Evolutionary conservation across 2,329 filamentous ascomycete genomes (phyloP).

Genomic region (Lizonia empirigonia): DNA sequence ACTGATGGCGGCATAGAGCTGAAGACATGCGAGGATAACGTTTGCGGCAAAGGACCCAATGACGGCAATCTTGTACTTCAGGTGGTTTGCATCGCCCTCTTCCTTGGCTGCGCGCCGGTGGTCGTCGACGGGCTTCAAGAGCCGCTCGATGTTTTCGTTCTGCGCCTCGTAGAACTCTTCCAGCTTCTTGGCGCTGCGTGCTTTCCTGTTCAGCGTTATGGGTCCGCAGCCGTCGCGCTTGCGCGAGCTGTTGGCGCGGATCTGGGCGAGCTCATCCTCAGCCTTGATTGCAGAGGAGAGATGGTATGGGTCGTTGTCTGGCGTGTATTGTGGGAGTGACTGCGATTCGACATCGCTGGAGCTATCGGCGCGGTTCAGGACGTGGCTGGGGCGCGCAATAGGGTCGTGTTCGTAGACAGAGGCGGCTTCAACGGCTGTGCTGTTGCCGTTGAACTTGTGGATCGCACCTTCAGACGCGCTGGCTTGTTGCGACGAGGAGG

Average conservation of each 20-base stretch:
- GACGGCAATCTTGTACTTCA: conserved; percentile 74
- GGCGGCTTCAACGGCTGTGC: conserved; percentile 49
- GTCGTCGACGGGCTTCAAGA: conserved; percentile 92
- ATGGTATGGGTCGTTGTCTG: conserved; percentile 78
- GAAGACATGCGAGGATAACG: conserved; percentile 75
- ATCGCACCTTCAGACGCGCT: conserved; percentile 18
- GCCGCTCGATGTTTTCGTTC: conserved; percentile 89
- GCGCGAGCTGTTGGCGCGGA: conserved; percentile 79
- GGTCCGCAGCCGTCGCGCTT: conserved; percentile 67
- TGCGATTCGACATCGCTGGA: conserved; percentile 51
- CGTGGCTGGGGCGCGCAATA: conserved; percentile 44
- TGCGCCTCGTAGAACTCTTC: conserved; percentile 86
- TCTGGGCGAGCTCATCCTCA: conserved; percentile 73
- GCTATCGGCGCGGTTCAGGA: conserved; percentile 28
- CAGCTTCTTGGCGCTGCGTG: conserved; percentile 61
- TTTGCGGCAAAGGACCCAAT: conserved; percentile 78
- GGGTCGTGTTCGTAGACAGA: conserved; percentile 41
- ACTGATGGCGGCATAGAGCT: conserved; percentile 85
- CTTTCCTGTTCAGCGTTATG: conserved; percentile 50
- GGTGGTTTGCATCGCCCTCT: conserved; percentile 77
- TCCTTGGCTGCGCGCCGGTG: conserved; percentile 82
- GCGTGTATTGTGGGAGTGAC: conserved; percentile 63
- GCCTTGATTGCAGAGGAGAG: conserved; percentile 80
- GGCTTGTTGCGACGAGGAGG: conserved; percentile 22
- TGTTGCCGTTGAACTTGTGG: conserved; percentile 41